A percentile compares a stretch with the other conserved stretches of the same genome.
Conservation (phyloP, 139 green algal species). For the Klebsormidium nitens region DNA sequence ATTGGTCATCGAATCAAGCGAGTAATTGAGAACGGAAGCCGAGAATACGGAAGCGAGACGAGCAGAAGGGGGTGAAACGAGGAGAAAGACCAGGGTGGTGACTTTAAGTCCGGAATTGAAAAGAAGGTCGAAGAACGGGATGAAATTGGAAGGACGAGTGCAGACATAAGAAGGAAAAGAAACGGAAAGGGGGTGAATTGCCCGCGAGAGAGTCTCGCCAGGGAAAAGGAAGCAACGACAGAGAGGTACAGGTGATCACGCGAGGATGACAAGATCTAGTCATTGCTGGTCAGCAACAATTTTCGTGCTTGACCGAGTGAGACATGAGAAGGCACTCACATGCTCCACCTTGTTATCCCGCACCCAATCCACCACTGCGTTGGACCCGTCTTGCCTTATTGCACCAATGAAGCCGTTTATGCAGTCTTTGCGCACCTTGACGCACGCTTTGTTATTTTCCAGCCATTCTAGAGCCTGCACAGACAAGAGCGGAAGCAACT, state of each 20-base stretch:
- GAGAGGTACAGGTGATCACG: neutral
- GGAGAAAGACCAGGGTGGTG: no score
- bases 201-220: neutral
- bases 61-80: no score
- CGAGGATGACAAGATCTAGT: no score
- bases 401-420: conserved; percentile 38
- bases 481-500: conserved; percentile 2
- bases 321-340: neutral
- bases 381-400: conserved; percentile 29
- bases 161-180: neutral
- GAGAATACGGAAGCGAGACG: no score
- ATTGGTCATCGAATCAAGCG: no score
- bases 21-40: no score
- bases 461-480: neutral
- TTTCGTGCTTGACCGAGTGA: neutral
- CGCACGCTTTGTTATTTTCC: neutral
- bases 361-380: conserved; percentile 29
- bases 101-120: no score
- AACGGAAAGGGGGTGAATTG: neutral
- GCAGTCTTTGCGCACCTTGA: conserved; percentile 29
- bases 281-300: no score
- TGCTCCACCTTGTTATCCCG: neutral
- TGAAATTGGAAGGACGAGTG: no score
- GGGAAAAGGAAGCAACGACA: neutral
- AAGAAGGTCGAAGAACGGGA: no score